Evolutionary conservation across 2,329 filamentous ascomycete species (phyloP).

Genomic region (Cytospora paraplurivora): DNA sequence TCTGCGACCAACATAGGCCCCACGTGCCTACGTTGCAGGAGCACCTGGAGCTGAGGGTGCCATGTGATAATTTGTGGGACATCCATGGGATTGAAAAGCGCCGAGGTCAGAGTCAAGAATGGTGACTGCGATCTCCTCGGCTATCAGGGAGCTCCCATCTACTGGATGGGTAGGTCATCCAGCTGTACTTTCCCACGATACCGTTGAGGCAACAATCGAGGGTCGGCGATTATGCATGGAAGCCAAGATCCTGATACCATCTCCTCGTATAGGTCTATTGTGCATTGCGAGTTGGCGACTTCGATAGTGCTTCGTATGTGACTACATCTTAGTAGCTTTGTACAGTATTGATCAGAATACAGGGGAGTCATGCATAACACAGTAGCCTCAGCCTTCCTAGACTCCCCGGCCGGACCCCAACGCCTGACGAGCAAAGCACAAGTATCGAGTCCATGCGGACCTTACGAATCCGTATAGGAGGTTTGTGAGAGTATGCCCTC

Average conservation of each 20-base stretch:
- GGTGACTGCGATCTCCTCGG: neutral
- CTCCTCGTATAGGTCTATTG: neutral
- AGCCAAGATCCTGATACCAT: neutral
- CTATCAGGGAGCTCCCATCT: neutral
- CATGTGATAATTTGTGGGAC: slow-evolving; percentile 50
- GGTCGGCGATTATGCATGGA: neutral
- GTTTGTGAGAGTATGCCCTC: slow-evolving; percentile 4
- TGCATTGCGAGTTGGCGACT: neutral
- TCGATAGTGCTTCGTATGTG: neutral
- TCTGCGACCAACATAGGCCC: slow-evolving; percentile 56
- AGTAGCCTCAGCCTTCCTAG: neutral
- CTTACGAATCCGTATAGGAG: neutral
- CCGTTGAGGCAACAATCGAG: neutral
- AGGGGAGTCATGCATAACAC: neutral
- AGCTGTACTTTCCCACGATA: neutral
- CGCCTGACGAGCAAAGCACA: neutral
- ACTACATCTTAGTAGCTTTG: neutral
- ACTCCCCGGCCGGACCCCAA: neutral
- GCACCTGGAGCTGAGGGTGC: slow-evolving; percentile 42
- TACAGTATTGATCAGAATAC: slow-evolving; percentile 1
- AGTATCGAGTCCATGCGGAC: neutral
- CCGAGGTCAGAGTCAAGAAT: slow-evolving; percentile 26
- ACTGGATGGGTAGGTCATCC: neutral
- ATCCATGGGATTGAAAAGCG: slow-evolving; percentile 17
- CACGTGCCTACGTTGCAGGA: slow-evolving; percentile 43